Percentiles rank a stretch among this genome's conserved stretches.
These are phyloP conservation scores for Karstenula rhodostoma DNA, from an alignment of 2,329 filamentous ascomycete genomes.

Conservation along the genomic window DNA sequence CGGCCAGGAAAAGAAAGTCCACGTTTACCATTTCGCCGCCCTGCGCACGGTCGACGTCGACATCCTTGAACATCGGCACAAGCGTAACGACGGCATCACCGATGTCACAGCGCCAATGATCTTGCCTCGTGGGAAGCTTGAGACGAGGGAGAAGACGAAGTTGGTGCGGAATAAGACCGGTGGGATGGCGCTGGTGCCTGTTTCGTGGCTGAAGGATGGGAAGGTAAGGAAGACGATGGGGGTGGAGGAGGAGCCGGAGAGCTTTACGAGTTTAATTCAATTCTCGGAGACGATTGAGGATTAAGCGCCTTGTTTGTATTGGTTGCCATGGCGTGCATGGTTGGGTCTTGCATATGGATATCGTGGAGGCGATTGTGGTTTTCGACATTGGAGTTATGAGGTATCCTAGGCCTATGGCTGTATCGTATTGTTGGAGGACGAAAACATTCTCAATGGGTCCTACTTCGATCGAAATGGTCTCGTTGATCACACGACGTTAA, in stretches of 20 bases:
- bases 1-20: constrained; percentile 65
- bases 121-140: constrained; percentile 7
- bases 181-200: constrained; percentile 35
- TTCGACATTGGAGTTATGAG: background rate
- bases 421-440: background rate
- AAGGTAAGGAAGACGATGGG: constrained; percentile 19
- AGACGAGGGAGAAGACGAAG: constrained; percentile 28
- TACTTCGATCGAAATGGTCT: background rate
- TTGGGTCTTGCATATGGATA: background rate
- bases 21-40: constrained; percentile 78
- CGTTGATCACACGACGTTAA: background rate
- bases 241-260: constrained; percentile 23
- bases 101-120: background rate
- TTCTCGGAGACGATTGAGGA: constrained; percentile 38
- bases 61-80: constrained; percentile 55
- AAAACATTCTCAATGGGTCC: background rate
- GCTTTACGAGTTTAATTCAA: constrained; percentile 37
- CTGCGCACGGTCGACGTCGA: constrained; percentile 70
- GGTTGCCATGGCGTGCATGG: background rate
- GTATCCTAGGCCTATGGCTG: background rate
- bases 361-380: background rate
- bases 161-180: constrained; percentile 28
- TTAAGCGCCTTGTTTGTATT: background rate
- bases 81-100: constrained; percentile 34
- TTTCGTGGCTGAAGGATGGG: constrained; percentile 33